Percentiles rank a stretch among this genome's conserved stretches.
Conservation (phyloP, 176 grass and related monocot species). For the Stipa capillata region DNA sequence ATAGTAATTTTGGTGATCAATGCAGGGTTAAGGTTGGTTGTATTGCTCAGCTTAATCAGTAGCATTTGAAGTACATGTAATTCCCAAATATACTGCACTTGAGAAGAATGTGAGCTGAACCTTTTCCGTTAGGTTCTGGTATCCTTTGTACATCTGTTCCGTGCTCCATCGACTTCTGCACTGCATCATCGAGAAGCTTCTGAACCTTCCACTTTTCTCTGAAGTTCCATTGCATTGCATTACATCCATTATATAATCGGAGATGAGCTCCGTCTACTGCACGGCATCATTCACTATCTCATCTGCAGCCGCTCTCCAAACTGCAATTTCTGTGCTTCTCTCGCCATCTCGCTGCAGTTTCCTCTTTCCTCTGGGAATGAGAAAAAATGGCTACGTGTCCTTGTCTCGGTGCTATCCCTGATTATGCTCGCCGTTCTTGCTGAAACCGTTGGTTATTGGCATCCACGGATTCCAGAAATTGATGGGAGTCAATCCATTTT, state of each 20-base stretch:
- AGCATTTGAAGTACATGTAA: background rate
- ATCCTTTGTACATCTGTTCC: background rate
- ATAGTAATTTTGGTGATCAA: background rate
- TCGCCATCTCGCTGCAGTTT: background rate
- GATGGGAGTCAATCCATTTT: background rate
- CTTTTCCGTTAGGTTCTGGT: background rate
- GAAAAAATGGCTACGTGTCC: background rate
- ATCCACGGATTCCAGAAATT: background rate
- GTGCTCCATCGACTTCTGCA: background rate
- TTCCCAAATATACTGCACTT: background rate
- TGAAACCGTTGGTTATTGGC: background rate
- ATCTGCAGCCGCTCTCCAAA: background rate
- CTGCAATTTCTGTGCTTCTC: background rate
- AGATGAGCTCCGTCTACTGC: background rate
- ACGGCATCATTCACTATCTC: background rate
- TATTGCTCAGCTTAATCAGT: background rate
- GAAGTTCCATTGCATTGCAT: background rate
- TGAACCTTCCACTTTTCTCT: too few species aligned
- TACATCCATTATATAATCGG: background rate
- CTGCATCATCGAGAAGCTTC: background rate
- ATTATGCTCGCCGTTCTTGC: background rate
- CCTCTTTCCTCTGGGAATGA: too few species aligned
- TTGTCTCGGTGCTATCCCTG: background rate
- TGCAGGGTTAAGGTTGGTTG: background rate
- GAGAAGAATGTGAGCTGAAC: background rate